Evolutionary conservation across 2,329 filamentous ascomycete species (phyloP).

Genomic region (Amauroascus verrucosus): DNA sequence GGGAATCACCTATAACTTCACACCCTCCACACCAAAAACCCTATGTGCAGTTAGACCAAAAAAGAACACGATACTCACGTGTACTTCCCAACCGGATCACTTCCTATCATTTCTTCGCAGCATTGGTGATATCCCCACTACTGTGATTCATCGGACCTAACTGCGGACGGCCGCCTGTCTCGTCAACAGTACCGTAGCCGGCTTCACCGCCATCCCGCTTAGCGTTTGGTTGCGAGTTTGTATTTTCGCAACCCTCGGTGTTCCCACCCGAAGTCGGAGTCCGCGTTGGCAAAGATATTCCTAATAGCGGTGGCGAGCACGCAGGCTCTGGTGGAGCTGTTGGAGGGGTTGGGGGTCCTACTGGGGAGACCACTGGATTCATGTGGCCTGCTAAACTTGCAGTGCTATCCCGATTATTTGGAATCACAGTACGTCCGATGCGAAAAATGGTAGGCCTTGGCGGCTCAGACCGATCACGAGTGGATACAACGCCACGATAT

Average conservation of each 20-base stretch:
- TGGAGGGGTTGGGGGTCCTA: constrained; percentile 1
- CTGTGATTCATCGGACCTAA: neutral
- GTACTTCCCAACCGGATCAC: neutral
- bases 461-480: constrained; percentile 8
- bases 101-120: neutral
- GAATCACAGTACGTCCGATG: constrained; percentile 12
- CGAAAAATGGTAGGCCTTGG: constrained; percentile 9
- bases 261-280: neutral
- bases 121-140: neutral
- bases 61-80: neutral
- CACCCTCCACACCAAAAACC: neutral
- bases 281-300: neutral
- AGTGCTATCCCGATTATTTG: neutral
- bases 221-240: neutral
- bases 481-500: neutral
- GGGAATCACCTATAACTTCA: neutral
- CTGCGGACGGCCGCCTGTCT: neutral
- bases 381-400: neutral
- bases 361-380: neutral
- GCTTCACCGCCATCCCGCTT: neutral
- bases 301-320: constrained; percentile 7
- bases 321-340: neutral
- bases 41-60: neutral
- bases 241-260: neutral
- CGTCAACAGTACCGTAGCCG: neutral